Evolutionary conservation across 1,139 yeast genomes (phyloP).

Genomic region (Magnusiomyces clavatus): DNA sequence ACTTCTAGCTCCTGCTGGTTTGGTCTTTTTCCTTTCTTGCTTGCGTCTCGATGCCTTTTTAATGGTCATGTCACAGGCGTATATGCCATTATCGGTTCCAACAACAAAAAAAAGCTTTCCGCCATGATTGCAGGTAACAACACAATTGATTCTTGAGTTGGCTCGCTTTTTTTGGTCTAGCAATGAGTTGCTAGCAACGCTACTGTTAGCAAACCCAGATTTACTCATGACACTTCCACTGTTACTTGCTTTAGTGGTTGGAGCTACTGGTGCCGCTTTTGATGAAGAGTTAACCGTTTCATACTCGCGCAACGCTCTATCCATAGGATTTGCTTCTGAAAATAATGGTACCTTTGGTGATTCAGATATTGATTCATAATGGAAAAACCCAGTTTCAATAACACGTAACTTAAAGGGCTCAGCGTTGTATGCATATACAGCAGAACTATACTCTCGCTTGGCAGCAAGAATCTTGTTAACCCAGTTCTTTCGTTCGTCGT

Average conservation of each 20-base stretch:
- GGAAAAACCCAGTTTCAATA: slow-evolving; percentile 55
- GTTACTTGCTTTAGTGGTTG: neutral
- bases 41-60: neutral
- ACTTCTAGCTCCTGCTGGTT: no score
- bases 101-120: slow-evolving; percentile 34
- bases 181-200: neutral
- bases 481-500: slow-evolving; percentile 41
- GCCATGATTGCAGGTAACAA: slow-evolving; percentile 30
- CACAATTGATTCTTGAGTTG: slow-evolving; percentile 30
- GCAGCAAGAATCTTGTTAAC: slow-evolving; percentile 46
- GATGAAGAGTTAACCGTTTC: slow-evolving; percentile 1
- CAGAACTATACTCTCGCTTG: slow-evolving; percentile 43
- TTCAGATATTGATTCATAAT: slow-evolving; percentile 46
- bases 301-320: slow-evolving; percentile 37
- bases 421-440: slow-evolving; percentile 35
- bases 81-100: slow-evolving; percentile 43
- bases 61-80: slow-evolving; percentile 28
- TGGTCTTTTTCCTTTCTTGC: slow-evolving; percentile 3
- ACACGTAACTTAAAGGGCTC: slow-evolving; percentile 52
- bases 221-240: neutral
- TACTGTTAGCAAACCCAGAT: neutral
- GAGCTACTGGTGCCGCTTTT: neutral
- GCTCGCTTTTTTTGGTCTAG: slow-evolving; percentile 27
- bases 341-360: slow-evolving; percentile 57
- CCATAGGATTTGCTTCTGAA: slow-evolving; percentile 57